Evolutionary conservation across 208 protist genomes (phyloP).

Genomic region (Herpetomonas samuelpessoai): DNA sequence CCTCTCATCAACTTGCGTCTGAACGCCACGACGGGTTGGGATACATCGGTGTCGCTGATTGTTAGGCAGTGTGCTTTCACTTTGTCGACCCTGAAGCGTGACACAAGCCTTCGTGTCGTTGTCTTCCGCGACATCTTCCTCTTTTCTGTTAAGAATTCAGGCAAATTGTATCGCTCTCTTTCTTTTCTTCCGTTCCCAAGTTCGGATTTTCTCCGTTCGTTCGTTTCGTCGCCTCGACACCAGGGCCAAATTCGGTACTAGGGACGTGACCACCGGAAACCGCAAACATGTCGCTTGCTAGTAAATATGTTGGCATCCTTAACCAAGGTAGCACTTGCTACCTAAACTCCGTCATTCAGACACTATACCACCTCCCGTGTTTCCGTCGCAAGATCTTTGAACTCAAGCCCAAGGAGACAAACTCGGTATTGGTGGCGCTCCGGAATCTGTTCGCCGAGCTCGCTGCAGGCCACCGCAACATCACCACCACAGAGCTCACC

Average conservation of each 20-base stretch:
- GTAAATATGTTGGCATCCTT: slow-evolving; percentile 63
- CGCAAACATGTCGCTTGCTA: slow-evolving; percentile 2
- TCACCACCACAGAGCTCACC: slow-evolving; percentile 81
- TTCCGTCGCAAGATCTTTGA: slow-evolving; percentile 66
- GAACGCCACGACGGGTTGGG: too few species aligned
- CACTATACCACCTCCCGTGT: slow-evolving; percentile 70
- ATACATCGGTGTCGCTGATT: too few species aligned
- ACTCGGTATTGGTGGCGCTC: slow-evolving; percentile 51
- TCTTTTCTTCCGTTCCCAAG: too few species aligned
- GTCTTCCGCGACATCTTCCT: too few species aligned
- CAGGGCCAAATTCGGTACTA: too few species aligned
- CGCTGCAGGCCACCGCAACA: slow-evolving; percentile 34
- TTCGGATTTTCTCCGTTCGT: neutral
- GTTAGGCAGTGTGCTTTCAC: too few species aligned
- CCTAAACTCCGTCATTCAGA: slow-evolving; percentile 88
- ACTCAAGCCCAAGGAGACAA: slow-evolving; percentile 14
- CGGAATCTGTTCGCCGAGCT: slow-evolving; percentile 73
- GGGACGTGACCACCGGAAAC: neutral
- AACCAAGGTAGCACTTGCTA: slow-evolving; percentile 93
- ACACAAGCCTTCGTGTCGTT: too few species aligned
- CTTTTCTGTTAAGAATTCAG: too few species aligned
- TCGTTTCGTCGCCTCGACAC: neutral
- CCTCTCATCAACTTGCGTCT: too few species aligned
- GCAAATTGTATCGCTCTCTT: too few species aligned
- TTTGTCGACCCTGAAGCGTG: too few species aligned